phyloP scores from a whole-genome alignment of 495 filamentous ascomycete genomes.

The Hypomontagnella monticulosa region DNA sequence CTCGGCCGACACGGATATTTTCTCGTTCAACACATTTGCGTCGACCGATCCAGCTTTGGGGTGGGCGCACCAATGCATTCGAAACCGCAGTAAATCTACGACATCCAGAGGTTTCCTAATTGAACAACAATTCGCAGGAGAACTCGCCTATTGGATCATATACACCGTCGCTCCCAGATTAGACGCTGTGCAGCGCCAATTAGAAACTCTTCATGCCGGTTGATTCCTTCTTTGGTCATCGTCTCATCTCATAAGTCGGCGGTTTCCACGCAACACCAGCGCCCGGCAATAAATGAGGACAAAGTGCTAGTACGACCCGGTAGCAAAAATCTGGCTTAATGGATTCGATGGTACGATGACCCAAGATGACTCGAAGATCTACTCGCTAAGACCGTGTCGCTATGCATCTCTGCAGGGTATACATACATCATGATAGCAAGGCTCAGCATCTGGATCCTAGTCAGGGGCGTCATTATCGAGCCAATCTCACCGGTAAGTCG shows the following conservation, averaged over 20 bases:
- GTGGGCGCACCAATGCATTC: not conserved
- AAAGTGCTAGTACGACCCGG: not conserved
- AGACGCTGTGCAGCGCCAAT: not conserved
- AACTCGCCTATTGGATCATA: not conserved
- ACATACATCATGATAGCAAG: not conserved
- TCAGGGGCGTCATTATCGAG: not conserved
- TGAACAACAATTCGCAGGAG: not conserved
- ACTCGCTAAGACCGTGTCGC: not conserved
- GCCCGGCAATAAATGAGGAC: not conserved
- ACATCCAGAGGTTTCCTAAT: not conserved
- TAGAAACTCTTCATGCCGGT: not conserved
- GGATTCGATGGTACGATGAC: too few relatives aligned
- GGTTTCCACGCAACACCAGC: not conserved
- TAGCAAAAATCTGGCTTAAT: not conserved
- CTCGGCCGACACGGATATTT: slow-evolving; percentile 4
- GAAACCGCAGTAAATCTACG: not conserved
- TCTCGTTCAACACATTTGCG: not conserved
- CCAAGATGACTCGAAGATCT: not conserved
- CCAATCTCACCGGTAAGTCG: not conserved
- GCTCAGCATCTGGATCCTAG: not conserved
- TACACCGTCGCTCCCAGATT: not conserved
- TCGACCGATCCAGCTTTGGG: not conserved
- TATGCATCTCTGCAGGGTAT: too few relatives aligned
- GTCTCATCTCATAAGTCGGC: not conserved
- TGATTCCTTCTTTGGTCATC: not conserved